A percentile compares a stretch with the other conserved stretches of the same genome.
Conservation (phyloP, 1,139 yeast species). For the Yamadazyma sp. region DNA sequence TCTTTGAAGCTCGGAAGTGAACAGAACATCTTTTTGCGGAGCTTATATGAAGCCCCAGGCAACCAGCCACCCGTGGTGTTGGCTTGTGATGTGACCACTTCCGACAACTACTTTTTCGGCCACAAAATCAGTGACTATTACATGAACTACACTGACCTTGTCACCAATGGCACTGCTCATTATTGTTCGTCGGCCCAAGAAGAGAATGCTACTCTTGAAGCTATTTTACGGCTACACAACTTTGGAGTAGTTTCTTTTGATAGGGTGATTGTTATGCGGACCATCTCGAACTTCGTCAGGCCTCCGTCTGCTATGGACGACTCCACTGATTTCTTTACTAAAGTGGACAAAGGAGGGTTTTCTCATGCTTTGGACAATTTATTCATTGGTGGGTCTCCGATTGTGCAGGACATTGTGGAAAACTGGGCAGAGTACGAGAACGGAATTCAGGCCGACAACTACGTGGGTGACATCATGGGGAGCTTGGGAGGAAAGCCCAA, state of each 20-base stretch:
- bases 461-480: conserved; percentile 43
- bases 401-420: conserved; percentile 50
- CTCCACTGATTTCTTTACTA: conserved; percentile 51
- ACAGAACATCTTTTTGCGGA: conserved; percentile 46
- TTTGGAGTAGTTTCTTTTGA: conserved; percentile 57
- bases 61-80: conserved; percentile 51
- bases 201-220: conserved; percentile 66
- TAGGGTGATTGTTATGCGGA: conserved; percentile 61
- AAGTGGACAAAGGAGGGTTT: conserved; percentile 53
- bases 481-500: conserved; percentile 25
- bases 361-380: conserved; percentile 51
- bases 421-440: conserved; percentile 37
- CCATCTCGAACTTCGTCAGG: conserved; percentile 62
- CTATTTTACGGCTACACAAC: conserved; percentile 53
- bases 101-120: conserved; percentile 64
- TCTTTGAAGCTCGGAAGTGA: conserved; percentile 46
- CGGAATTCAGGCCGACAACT: conserved; percentile 39
- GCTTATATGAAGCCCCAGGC: conserved; percentile 46
- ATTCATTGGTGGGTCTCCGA: conserved; percentile 55
- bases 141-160: conserved; percentile 43
- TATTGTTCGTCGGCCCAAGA: conserved; percentile 70
- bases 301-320: conserved; percentile 43
- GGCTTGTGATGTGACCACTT: conserved; percentile 60
- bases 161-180: conserved; percentile 59
- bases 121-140: conserved; percentile 51